Evolutionary conservation across 75 land plant genomes (phyloP).

Genomic region (Gnetum montanum): DNA sequence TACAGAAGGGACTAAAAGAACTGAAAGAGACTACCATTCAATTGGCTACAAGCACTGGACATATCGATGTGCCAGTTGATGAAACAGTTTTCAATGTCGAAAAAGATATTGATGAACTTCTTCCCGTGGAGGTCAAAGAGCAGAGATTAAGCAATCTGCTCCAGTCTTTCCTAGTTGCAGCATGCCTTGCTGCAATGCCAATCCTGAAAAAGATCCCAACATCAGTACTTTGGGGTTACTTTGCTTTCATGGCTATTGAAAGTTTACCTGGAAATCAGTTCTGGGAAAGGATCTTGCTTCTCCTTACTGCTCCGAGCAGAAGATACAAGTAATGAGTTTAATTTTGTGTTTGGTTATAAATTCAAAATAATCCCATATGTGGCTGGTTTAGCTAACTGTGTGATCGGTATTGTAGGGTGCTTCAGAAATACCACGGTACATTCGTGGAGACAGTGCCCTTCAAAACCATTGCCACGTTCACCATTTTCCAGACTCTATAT

Average conservation of each 20-base stretch:
- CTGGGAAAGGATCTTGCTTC: conserved; percentile 79
- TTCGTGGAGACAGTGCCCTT: conserved; percentile 87
- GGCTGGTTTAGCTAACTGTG: neutral
- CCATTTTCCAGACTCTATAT: conserved; percentile 68
- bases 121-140: conserved; percentile 88
- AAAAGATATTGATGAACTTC: conserved; percentile 77
- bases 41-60: conserved; percentile 44
- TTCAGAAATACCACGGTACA: conserved; percentile 65
- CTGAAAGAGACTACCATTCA: conserved; percentile 59
- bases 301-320: conserved; percentile 75
- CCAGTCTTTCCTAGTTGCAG: conserved; percentile 71
- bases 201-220: conserved; percentile 71
- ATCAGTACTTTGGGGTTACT: conserved; percentile 90
- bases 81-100: conserved; percentile 71
- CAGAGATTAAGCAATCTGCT: conserved; percentile 80
- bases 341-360: neutral
- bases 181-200: conserved; percentile 90
- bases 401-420: conserved; percentile 33
- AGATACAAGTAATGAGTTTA: conserved; percentile 47
- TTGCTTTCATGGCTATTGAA: conserved; percentile 95
- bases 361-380: neutral
- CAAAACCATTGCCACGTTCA: conserved; percentile 61
- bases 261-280: conserved; percentile 97
- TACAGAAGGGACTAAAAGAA: conserved; percentile 62
- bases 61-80: conserved; percentile 53